phyloP scores from a whole-genome alignment of 2,329 filamentous ascomycete genomes.

The Aureobasidium subglaciale region DNA sequence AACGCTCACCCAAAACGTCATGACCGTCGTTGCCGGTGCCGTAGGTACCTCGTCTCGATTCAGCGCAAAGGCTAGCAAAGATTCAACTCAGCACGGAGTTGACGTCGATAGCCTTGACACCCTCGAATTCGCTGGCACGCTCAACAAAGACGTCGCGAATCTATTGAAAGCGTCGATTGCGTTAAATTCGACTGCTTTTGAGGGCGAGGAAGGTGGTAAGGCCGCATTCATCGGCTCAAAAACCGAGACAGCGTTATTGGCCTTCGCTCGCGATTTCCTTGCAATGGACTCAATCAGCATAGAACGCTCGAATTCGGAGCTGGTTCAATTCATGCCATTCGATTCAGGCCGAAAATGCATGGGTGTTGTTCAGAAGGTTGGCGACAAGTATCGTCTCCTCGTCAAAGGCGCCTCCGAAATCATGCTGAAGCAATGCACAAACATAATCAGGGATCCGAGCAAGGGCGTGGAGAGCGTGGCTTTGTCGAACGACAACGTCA shows the following conservation, averaged over 20 bases:
- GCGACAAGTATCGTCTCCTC: slow-evolving; percentile 50
- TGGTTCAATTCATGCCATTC: slow-evolving; percentile 53
- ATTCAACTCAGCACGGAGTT: slow-evolving; percentile 4
- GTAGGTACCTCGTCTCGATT: slow-evolving; percentile 55
- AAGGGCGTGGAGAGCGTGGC: slow-evolving; percentile 48
- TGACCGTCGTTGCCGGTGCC: slow-evolving; percentile 68
- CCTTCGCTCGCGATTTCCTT: slow-evolving; percentile 59
- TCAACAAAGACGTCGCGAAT: slow-evolving; percentile 47
- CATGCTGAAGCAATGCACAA: slow-evolving; percentile 40
- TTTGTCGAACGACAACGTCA: slow-evolving; percentile 51
- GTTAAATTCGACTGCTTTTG: slow-evolving; percentile 64
- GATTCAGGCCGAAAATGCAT: slow-evolving; percentile 64
- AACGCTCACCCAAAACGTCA: slow-evolving; percentile 66
- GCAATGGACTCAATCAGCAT: slow-evolving; percentile 56
- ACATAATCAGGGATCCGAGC: slow-evolving; percentile 52
- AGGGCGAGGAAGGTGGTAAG: slow-evolving; percentile 55
- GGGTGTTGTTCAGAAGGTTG: slow-evolving; percentile 54
- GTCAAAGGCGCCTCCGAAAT: slow-evolving; percentile 48
- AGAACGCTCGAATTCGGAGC: slow-evolving; percentile 54
- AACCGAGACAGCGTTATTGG: slow-evolving; percentile 68
- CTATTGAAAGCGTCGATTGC: slow-evolving; percentile 58
- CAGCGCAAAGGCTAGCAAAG: slow-evolving; percentile 28
- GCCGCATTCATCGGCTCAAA: slow-evolving; percentile 64
- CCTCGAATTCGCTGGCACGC: slow-evolving; percentile 46
- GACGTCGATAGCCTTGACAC: slow-evolving; percentile 43